Evolutionary conservation across 495 filamentous ascomycete genomes (phyloP).

Genomic region (Penicillium paradoxum): DNA sequence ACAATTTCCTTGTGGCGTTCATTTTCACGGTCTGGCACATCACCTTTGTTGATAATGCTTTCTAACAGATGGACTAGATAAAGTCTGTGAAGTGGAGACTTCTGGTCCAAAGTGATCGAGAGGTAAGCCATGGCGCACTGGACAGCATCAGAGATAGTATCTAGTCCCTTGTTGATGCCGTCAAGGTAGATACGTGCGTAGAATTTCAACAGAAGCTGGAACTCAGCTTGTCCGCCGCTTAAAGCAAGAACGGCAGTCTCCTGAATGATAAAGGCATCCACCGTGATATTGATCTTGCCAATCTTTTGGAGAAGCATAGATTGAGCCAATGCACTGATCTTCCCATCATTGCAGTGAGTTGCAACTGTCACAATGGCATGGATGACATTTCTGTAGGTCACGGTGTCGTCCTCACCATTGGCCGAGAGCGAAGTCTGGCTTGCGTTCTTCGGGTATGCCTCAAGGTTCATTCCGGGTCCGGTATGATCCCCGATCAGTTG

Average conservation of each 20-base stretch:
- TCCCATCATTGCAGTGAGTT: slow-evolving; percentile 71
- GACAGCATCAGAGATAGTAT: slow-evolving; percentile 29
- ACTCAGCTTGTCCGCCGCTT: slow-evolving; percentile 68
- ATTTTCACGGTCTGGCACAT: slow-evolving; percentile 54
- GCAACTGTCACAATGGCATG: slow-evolving; percentile 88
- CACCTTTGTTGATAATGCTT: slow-evolving; percentile 83
- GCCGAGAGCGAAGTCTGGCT: slow-evolving; percentile 74
- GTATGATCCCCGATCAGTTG: slow-evolving; percentile 23
- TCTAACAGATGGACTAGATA: slow-evolving; percentile 83
- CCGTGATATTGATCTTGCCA: slow-evolving; percentile 65
- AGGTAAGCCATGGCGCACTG: slow-evolving; percentile 70
- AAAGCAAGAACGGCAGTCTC: slow-evolving; percentile 75
- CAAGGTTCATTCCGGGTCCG: slow-evolving; percentile 24
- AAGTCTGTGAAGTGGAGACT: slow-evolving; percentile 67
- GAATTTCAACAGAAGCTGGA: slow-evolving; percentile 77
- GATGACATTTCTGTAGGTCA: slow-evolving; percentile 73
- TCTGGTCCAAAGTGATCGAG: slow-evolving; percentile 58
- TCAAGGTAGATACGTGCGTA: slow-evolving; percentile 70
- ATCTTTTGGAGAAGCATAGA: slow-evolving; percentile 95
- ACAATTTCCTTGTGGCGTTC: slow-evolving; percentile 68
- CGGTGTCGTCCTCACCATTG: slow-evolving; percentile 67
- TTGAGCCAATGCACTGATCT: slow-evolving; percentile 90
- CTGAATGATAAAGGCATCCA: slow-evolving; percentile 78
- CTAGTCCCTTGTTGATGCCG: slow-evolving; percentile 60
- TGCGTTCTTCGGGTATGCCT: slow-evolving; percentile 55